Conservation (phyloP, 257 asterid species). For the Agastache rugosa region DNA sequence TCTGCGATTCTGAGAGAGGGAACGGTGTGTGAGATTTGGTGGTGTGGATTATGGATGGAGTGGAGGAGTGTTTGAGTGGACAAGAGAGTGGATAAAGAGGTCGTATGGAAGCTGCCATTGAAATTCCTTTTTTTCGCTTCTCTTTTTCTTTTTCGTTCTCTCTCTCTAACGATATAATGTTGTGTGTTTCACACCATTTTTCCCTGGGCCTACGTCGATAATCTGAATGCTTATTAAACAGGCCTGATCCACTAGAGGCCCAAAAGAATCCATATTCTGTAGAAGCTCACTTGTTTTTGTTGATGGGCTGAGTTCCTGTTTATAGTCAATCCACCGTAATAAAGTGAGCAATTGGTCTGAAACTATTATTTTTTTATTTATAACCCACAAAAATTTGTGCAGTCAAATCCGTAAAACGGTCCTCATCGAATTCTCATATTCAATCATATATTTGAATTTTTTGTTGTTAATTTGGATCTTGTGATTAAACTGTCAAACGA, state of each 20-base stretch:
- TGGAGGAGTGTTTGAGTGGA: conserved; percentile 49
- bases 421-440: too few species aligned
- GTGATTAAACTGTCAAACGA: too few species aligned
- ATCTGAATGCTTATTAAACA: neutral
- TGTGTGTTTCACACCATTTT: neutral
- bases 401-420: too few species aligned
- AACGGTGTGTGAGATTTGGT: conserved; percentile 35
- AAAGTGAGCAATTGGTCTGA: too few species aligned
- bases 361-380: too few species aligned
- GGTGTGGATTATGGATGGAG: conserved; percentile 45
- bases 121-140: neutral
- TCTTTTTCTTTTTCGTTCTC: neutral
- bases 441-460: too few species aligned
- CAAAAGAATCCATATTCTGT: neutral
- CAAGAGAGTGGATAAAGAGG: conserved; percentile 56
- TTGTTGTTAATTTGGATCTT: too few species aligned
- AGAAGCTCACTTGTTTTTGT: neutral
- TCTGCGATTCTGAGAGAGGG: conserved; percentile 31
- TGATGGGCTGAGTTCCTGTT: neutral
- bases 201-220: too few species aligned
- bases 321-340: too few species aligned
- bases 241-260: neutral
- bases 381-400: too few species aligned
- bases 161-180: neutral
- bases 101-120: conserved; percentile 70